Evolutionary conservation across 1,284 basidiomycete species (phyloP).

Genomic region (Leccinum pachyderme): DNA sequence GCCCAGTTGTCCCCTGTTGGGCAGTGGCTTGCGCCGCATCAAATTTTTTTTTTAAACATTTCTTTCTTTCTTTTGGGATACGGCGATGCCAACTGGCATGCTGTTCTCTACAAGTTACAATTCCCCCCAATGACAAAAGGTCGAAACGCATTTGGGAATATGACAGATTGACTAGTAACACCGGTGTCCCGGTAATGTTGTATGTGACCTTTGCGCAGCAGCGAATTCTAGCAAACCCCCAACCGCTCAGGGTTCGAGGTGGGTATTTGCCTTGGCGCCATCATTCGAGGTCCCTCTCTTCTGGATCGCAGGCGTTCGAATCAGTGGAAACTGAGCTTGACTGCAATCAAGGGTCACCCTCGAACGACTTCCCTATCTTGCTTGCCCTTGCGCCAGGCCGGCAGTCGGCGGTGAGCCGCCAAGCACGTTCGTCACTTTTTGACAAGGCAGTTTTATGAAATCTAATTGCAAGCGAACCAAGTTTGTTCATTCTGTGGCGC

Average conservation of each 20-base stretch:
- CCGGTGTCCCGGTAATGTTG: conserved; percentile 9
- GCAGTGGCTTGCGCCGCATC: conserved; percentile 8
- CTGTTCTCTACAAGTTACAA: conserved; percentile 15
- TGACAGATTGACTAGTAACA: conserved; percentile 2
- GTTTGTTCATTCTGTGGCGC: background rate
- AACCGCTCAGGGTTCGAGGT: conserved; percentile 21
- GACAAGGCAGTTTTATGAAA: background rate
- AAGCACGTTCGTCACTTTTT: conserved; percentile 7
- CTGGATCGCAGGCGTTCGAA: background rate
- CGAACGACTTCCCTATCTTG: background rate
- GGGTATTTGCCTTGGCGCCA: background rate
- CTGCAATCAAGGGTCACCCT: conserved; percentile 18
- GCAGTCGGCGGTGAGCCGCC: conserved; percentile 2
- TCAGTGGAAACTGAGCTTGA: background rate
- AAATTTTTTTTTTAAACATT: background rate
- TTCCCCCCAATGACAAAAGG: background rate
- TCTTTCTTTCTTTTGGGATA: background rate
- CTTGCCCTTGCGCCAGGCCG: conserved; percentile 19
- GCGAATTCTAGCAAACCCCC: conserved; percentile 7
- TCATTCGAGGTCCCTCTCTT: background rate
- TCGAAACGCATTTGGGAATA: background rate
- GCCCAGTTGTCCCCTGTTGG: conserved; percentile 1
- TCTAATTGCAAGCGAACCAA: background rate
- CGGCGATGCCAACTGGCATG: background rate
- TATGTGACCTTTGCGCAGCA: conserved; percentile 20